Conservation (phyloP, 176 grass and related monocot species). For the Elymus sibiricus region DNA sequence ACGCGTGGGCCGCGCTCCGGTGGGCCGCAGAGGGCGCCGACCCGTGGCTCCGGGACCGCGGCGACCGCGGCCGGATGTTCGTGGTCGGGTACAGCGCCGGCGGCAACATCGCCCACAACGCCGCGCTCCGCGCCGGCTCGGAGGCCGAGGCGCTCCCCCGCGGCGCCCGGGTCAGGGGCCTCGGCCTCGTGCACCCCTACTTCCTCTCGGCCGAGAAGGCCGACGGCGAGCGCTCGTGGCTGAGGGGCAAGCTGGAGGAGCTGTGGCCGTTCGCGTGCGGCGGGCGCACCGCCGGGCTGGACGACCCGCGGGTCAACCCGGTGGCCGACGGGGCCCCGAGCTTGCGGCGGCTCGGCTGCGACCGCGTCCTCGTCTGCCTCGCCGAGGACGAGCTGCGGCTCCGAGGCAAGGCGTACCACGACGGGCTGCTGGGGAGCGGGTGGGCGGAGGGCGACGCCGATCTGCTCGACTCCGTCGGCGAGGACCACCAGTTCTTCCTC, state of each 20-base stretch:
- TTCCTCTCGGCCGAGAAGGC: neutral
- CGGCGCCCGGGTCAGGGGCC: conserved; percentile 2
- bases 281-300: neutral
- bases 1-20: conserved; percentile 39
- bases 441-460: conserved; percentile 1
- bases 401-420: conserved; percentile 15
- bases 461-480: conserved; percentile 10
- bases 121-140: conserved; percentile 19
- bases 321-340: conserved; percentile 26
- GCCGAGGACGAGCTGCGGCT: conserved; percentile 24
- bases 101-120: conserved; percentile 50
- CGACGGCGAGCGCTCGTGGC: conserved; percentile 2
- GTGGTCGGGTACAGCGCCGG: conserved; percentile 44
- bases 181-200: conserved; percentile 33
- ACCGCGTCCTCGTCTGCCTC: conserved; percentile 1
- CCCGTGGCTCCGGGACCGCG: conserved; percentile 33
- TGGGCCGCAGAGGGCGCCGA: conserved; percentile 9
- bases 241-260: conserved; percentile 37
- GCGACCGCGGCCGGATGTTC: conserved; percentile 27
- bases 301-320: conserved; percentile 41
- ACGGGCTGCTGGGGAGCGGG: neutral
- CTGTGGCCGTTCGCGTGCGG: conserved; percentile 28
- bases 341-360: conserved; percentile 22
- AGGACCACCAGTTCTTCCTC: conserved; percentile 9
- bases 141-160: neutral